These are phyloP conservation scores for Magnolia changhungtana DNA, from an alignment of 164 flowering plant species.

Conservation along the genomic window DNA sequence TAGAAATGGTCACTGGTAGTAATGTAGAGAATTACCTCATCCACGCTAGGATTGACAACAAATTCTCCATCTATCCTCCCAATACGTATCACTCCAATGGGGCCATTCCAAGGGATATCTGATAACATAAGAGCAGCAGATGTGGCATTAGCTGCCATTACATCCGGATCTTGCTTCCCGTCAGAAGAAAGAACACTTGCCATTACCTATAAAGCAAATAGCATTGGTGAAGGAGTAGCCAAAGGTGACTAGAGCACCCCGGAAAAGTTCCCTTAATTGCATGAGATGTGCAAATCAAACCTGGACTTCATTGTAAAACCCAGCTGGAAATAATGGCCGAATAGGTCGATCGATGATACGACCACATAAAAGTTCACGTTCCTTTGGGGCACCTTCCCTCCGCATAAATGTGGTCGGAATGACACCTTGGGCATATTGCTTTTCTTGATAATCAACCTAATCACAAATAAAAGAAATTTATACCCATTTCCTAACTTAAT, in stretches of 20 bases:
- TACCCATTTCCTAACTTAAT: not conserved
- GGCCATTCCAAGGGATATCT: conserved; percentile 98
- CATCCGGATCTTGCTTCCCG: conserved; percentile 97
- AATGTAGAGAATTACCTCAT: conserved; percentile 56
- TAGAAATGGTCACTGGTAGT: not conserved
- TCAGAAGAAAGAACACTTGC: conserved; percentile 96
- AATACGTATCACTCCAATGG: conserved; percentile 84
- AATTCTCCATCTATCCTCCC: conserved; percentile 82
- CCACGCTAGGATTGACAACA: conserved; percentile 84
- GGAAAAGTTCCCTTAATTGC: not conserved
- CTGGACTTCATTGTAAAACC: conserved; percentile 95
- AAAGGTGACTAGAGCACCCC: not conserved
- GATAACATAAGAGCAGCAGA: conserved; percentile 98
- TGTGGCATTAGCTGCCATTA: conserved; percentile 99
- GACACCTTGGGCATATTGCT: conserved; percentile 90
- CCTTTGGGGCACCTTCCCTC: conserved; percentile 97
- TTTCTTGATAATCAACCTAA: conserved; percentile 99
- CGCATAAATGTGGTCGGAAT: conserved; percentile 89
- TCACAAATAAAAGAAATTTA: conserved; percentile 14
- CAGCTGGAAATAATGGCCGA: conserved; percentile 90
- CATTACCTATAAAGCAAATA: conserved; percentile 50
- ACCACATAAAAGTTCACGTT: conserved; percentile 91
- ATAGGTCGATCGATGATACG: conserved; percentile 91
- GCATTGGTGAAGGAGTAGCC: not conserved
- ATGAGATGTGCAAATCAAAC: conserved; percentile 27